These are phyloP conservation scores for Papiliotrema nemorosa DNA, from an alignment of 1,284 basidiomycete species.

Conservation along the genomic window DNA sequence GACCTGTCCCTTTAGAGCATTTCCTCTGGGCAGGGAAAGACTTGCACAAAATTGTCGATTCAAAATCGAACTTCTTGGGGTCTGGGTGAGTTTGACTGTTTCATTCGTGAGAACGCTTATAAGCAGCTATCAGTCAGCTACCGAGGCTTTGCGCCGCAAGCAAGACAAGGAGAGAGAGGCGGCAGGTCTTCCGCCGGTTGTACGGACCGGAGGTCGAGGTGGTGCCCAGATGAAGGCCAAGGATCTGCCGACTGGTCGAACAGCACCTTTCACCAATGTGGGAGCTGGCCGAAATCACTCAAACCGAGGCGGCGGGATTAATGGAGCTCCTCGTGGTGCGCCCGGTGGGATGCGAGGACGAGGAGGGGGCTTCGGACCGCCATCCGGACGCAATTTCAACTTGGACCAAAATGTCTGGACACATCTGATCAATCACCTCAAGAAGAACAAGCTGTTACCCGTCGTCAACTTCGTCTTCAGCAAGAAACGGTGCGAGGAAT, in stretches of 20 bases:
- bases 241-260: conserved; percentile 42
- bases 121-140: conserved; percentile 80
- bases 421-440: conserved; percentile 80
- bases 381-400: conserved; percentile 60
- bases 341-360: conserved; percentile 53
- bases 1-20: conserved; percentile 96
- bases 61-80: conserved; percentile 70
- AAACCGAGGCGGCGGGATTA: conserved; percentile 42
- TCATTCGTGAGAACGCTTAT: background rate
- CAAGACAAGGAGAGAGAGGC: conserved; percentile 98
- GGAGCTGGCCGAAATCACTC: conserved; percentile 41
- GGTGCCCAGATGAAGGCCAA: conserved; percentile 52
- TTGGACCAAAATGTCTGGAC: conserved; percentile 91
- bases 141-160: conserved; percentile 82
- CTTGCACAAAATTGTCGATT: conserved; percentile 87
- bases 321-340: conserved; percentile 29
- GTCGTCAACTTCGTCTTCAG: conserved; percentile 97
- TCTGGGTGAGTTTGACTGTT: conserved; percentile 58
- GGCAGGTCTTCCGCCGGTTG: conserved; percentile 77
- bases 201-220: conserved; percentile 73
- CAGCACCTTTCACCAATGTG: conserved; percentile 37
- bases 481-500: conserved; percentile 95
- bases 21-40: conserved; percentile 92
- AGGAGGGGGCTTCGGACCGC: conserved; percentile 48
- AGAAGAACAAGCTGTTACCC: conserved; percentile 81